Base-by-base conservation (phyloP, 805 yeast genomes). In the Wickerhamomyces queroliae region DNA sequence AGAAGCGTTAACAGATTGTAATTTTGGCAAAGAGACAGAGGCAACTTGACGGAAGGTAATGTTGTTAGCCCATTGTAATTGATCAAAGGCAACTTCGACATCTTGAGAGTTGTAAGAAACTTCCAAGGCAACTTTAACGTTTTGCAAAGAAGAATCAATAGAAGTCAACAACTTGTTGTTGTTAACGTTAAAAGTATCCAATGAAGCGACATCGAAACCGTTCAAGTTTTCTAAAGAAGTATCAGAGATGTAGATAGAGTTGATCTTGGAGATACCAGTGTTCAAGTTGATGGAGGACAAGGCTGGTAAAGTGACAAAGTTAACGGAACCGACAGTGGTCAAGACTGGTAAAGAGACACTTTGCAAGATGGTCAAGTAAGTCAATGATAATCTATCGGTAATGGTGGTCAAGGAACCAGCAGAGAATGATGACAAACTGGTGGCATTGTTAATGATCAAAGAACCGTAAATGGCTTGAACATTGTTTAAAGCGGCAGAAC, bases 271-370 rank as follows among this genome's bases (percentile, higher is more conserved):
- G 57, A 93, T 76, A 64, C 85, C 85, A 35, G 69, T 48, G 58
- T 71, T 63, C 65, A 91, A 84, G 65, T 83, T 79, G 52, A 89
- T 76, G 40, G 65, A 57, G 51, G 69, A 64, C 58, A 91, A 78
- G 52, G 89, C 91, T 60, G 97, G 96, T 63, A 93, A 76, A 52
- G 96, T 88, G 58, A 77, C 74, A 70, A 85, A 80, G 64, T 71
- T 66, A 58, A 93, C 76, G 41, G 87, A 66, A 60, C 95, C 96
- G 50, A 89, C 95, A 49, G 85, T 74, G 61, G 80, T 71, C 62
- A 91, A 78, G 53, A 74, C 69, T 49, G 95, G 95, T 63, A 90
- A 76, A 55, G 83, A 74, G 43, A 91, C 71, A 43, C 79, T 64
- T 50, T 70, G 54, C 63, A 93, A 74, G 45, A 78, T 64, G 56